A percentile compares a stretch with the other conserved stretches of the same genome.
These are phyloP conservation scores for Mortierella hygrophila DNA, from an alignment of 192 early-diverging fungal species.

Conservation along the genomic window DNA sequence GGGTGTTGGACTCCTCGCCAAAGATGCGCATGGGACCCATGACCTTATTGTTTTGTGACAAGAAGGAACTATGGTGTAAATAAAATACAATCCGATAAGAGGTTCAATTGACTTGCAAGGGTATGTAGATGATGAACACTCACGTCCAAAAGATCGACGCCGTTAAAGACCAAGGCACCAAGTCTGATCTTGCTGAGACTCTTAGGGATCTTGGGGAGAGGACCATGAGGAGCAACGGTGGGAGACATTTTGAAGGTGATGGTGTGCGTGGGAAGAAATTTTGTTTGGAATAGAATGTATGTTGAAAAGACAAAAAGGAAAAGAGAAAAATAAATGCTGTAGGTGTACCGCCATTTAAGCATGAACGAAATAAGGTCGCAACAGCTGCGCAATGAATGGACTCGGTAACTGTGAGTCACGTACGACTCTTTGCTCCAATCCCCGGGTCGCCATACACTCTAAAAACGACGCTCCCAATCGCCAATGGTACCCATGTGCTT, in stretches of 20 bases:
- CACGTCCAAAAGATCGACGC: conserved; percentile 46
- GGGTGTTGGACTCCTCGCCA: conserved; percentile 21
- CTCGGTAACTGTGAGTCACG: too few relatives aligned
- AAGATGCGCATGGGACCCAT: conserved; percentile 52
- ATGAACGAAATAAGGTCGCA: too few relatives aligned
- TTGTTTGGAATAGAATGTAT: too few relatives aligned
- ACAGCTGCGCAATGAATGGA: too few relatives aligned
- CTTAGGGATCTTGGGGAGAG: conserved; percentile 42
- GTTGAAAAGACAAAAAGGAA: background rate
- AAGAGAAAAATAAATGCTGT: background rate
- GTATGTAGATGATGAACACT: background rate
- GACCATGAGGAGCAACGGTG: conserved; percentile 27
- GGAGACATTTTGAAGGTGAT: conserved; percentile 3
- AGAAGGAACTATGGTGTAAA: background rate
- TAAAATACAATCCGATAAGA: background rate
- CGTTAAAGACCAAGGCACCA: conserved; percentile 48
- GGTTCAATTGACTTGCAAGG: background rate
- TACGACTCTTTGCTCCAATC: too few relatives aligned
- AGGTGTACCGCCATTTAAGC: too few relatives aligned
- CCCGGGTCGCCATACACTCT: too few relatives aligned
- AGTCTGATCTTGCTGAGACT: conserved; percentile 13
- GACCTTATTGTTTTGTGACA: background rate
- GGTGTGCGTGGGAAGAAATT: background rate
- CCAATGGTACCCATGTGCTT: too few relatives aligned
- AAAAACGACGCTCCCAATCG: too few relatives aligned